phyloP scores from a whole-genome alignment of 495 filamentous ascomycete genomes.

The Penicillium turbatum region DNA sequence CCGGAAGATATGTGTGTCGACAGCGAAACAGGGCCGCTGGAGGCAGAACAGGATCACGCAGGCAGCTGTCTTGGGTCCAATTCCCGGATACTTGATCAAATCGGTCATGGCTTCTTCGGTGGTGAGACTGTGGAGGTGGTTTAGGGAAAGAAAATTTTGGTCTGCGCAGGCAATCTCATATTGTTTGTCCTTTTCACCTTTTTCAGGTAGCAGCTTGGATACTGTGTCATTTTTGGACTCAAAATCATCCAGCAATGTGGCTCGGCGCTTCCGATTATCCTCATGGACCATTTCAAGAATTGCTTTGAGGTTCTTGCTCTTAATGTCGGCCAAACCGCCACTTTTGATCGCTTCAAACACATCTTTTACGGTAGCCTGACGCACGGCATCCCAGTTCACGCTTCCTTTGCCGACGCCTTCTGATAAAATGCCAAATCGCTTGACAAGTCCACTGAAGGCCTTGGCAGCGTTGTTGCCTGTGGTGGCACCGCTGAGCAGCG shows the following conservation, averaged over 20 bases:
- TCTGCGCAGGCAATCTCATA: slow-evolving; percentile 52
- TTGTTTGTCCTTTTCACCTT: slow-evolving; percentile 39
- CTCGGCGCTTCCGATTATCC: slow-evolving; percentile 55
- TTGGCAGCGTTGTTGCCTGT: slow-evolving; percentile 59
- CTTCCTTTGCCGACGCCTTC: slow-evolving; percentile 67
- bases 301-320: slow-evolving; percentile 72
- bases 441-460: slow-evolving; percentile 67
- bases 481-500: slow-evolving; percentile 73
- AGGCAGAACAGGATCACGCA: slow-evolving; percentile 83
- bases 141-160: slow-evolving; percentile 61
- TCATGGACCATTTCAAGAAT: slow-evolving; percentile 77
- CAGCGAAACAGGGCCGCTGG: slow-evolving; percentile 71
- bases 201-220: neutral
- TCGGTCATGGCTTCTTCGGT: slow-evolving; percentile 68
- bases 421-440: slow-evolving; percentile 61
- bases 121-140: slow-evolving; percentile 66
- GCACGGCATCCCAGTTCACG: slow-evolving; percentile 83
- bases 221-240: neutral
- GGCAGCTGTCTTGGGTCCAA: slow-evolving; percentile 87
- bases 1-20: slow-evolving; percentile 81
- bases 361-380: slow-evolving; percentile 55
- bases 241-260: slow-evolving; percentile 25
- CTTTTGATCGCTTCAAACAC: slow-evolving; percentile 68
- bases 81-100: slow-evolving; percentile 73
- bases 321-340: slow-evolving; percentile 64